Conservation (phyloP, 2,329 filamentous ascomycete genomes). For the Fusarium coffeatum region DNA sequence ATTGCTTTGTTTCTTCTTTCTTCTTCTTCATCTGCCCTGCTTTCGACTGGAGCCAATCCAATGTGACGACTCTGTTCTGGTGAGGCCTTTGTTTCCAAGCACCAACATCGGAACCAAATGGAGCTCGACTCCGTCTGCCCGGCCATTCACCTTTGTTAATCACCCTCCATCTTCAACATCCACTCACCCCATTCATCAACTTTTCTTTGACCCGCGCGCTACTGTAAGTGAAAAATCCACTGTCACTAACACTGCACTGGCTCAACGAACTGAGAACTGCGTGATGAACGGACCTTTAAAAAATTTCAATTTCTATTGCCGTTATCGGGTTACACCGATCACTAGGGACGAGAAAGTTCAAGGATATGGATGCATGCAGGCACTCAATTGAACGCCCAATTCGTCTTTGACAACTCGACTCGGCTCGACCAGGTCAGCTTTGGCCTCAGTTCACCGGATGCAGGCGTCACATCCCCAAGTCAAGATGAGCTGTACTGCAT, state of each 20-base stretch:
- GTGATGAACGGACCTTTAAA: constrained; percentile 14
- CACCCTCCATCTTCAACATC: constrained; percentile 31
- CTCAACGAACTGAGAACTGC: constrained; percentile 5
- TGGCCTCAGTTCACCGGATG: constrained; percentile 33
- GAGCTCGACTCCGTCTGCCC: constrained; percentile 8
- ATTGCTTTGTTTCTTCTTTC: constrained; percentile 26
- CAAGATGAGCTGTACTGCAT: constrained; percentile 42
- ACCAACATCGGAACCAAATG: constrained; percentile 7
- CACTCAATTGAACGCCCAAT: constrained; percentile 36
- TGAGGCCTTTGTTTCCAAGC: constrained; percentile 39
- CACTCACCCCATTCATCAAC: constrained; percentile 31
- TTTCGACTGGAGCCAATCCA: constrained; percentile 5
- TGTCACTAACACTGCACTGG: constrained; percentile 1
- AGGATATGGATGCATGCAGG: constrained; percentile 32
- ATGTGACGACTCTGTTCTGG: constrained; percentile 2
- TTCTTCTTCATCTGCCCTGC: constrained; percentile 12
- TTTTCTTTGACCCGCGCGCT: constrained; percentile 41
- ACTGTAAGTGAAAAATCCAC: constrained; percentile 12
- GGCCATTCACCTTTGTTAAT: constrained; percentile 31
- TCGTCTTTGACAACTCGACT: constrained; percentile 28
- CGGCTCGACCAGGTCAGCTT: background rate
- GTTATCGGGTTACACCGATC: constrained; percentile 32
- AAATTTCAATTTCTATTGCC: constrained; percentile 25
- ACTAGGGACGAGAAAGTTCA: constrained; percentile 13
- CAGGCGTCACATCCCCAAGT: constrained; percentile 14